Evolutionary conservation across 2,329 filamentous ascomycete genomes (phyloP).

Genomic region (Dactylellina leptospora): DNA sequence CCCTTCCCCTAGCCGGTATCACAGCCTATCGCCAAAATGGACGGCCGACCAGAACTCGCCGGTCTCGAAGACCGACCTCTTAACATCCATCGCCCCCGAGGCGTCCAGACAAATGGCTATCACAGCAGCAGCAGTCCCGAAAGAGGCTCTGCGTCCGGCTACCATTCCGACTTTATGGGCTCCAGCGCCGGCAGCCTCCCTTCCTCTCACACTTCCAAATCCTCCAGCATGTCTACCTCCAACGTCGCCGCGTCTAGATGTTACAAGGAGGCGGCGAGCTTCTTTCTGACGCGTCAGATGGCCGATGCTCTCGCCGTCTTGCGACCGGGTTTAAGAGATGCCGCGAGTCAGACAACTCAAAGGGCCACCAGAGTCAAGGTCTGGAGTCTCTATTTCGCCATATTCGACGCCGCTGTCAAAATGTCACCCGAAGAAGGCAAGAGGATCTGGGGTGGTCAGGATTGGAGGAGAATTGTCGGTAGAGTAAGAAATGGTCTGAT

Average conservation of each 20-base stretch:
- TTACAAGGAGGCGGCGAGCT: slow-evolving; percentile 90
- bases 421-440: slow-evolving; percentile 90
- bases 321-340: slow-evolving; percentile 77
- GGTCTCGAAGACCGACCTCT: slow-evolving; percentile 49
- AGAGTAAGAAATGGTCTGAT: slow-evolving; percentile 88
- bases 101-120: slow-evolving; percentile 35
- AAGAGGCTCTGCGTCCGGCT: slow-evolving; percentile 35
- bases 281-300: slow-evolving; percentile 92
- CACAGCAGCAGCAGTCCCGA: slow-evolving; percentile 51
- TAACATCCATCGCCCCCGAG: slow-evolving; percentile 39
- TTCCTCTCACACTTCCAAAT: slow-evolving; percentile 42
- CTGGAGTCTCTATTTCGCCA: slow-evolving; percentile 95
- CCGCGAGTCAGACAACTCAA: slow-evolving; percentile 73
- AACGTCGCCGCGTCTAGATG: slow-evolving; percentile 73
- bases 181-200: slow-evolving; percentile 47
- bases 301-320: slow-evolving; percentile 88
- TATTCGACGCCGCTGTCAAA: slow-evolving; percentile 89
- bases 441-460: slow-evolving; percentile 81
- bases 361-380: slow-evolving; percentile 88
- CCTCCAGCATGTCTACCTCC: slow-evolving; percentile 39
- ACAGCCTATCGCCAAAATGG: slow-evolving; percentile 27
- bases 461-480: slow-evolving; percentile 81
- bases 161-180: slow-evolving; percentile 49
- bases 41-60: slow-evolving; percentile 37
- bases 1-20: slow-evolving; percentile 15